Conservation (phyloP, 192 early-diverging fungal species). For the Irineochytrium annulatum region DNA sequence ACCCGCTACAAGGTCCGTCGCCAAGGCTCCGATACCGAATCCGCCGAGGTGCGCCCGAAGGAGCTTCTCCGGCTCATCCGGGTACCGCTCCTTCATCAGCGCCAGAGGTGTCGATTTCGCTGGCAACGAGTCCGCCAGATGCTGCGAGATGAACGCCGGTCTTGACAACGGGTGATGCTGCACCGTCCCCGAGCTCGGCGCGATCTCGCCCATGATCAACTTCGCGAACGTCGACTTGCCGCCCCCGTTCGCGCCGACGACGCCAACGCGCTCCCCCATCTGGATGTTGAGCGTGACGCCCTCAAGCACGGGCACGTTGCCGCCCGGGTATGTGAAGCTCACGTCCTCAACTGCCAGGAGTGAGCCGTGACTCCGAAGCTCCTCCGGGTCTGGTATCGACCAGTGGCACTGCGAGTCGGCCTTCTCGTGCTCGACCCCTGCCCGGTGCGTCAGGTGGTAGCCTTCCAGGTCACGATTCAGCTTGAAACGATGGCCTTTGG, state of each 20-base stretch:
- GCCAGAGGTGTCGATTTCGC: conserved; percentile 48
- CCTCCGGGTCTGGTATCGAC: conserved; percentile 64
- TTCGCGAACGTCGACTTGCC: conserved; percentile 76
- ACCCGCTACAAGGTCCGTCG: conserved; percentile 51
- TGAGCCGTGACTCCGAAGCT: conserved; percentile 61
- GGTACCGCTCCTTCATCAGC: conserved; percentile 41
- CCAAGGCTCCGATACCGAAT: conserved; percentile 70
- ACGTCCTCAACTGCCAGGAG: conserved; percentile 64
- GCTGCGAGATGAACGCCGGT: conserved; percentile 83
- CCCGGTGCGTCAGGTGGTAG: conserved; percentile 14
- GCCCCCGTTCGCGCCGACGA: conserved; percentile 75
- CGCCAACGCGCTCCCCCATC: conserved; percentile 61
- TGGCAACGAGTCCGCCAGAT: conserved; percentile 58
- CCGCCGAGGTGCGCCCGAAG: conserved; percentile 70
- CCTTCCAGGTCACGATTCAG: conserved; percentile 41
- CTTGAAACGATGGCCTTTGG: conserved; percentile 40
- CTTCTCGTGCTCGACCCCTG: conserved; percentile 22
- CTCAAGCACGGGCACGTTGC: conserved; percentile 44
- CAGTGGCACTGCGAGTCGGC: conserved; percentile 55
- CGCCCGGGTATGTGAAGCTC: conserved; percentile 35
- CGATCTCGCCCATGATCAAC: conserved; percentile 58
- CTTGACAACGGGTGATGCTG: conserved; percentile 57
- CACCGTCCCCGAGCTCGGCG: conserved; percentile 62
- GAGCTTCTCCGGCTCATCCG: conserved; percentile 52
- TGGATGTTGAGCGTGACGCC: conserved; percentile 70